A percentile compares a stretch with the other conserved stretches of the same genome.
Evolutionary conservation across 1,284 basidiomycete species (phyloP).

Genomic region (Ustilago vetiveriae): DNA sequence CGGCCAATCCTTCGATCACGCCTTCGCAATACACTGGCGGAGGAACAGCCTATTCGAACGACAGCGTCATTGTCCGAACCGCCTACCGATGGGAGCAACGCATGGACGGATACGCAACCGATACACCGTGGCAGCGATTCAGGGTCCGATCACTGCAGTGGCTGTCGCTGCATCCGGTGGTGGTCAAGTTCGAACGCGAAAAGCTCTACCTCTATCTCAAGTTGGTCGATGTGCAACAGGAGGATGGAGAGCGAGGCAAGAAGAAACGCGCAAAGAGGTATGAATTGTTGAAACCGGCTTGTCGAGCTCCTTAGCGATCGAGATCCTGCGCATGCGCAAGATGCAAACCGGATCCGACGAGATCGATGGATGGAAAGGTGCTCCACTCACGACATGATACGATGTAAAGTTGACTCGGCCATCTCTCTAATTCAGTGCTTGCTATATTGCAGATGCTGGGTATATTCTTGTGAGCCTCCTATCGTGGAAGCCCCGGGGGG

Average conservation of each 20-base stretch:
- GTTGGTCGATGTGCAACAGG: constrained; percentile 12
- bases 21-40: constrained; percentile 72
- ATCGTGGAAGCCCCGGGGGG: too few relatives aligned
- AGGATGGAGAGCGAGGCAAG: too few relatives aligned
- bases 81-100: constrained; percentile 52
- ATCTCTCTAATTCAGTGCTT: too few relatives aligned
- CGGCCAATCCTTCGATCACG: constrained; percentile 67
- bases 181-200: constrained; percentile 33
- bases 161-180: constrained; percentile 43
- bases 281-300: constrained; percentile 24
- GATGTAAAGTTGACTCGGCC: too few relatives aligned
- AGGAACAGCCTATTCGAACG: constrained; percentile 78
- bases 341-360: too few relatives aligned
- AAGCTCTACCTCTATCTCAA: constrained; percentile 48
- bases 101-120: constrained; percentile 24
- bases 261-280: constrained; percentile 16
- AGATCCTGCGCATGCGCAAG: too few relatives aligned
- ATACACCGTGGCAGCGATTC: constrained; percentile 34
- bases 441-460: too few relatives aligned
- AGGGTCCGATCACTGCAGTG: constrained; percentile 32
- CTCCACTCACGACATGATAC: too few relatives aligned
- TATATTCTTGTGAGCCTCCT: too few relatives aligned
- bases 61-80: constrained; percentile 61
- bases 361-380: too few relatives aligned
- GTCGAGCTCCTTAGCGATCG: too few relatives aligned